These are phyloP conservation scores for Colletotrichum noveboracense DNA, from an alignment of 2,329 filamentous ascomycete genomes.

Conservation along the genomic window DNA sequence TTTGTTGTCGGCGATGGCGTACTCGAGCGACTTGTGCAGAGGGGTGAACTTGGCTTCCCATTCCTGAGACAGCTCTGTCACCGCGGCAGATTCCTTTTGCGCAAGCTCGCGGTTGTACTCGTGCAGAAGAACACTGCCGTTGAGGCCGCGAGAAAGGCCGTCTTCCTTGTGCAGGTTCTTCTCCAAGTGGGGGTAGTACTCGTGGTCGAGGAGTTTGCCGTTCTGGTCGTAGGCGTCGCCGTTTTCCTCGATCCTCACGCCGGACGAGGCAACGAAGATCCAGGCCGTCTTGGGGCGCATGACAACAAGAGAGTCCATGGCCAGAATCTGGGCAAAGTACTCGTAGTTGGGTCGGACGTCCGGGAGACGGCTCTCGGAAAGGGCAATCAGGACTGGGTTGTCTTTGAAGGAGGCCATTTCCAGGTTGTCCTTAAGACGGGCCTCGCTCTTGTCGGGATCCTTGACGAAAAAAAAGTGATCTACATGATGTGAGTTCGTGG, in stretches of 20 bases:
- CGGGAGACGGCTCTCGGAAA: constrained; percentile 62
- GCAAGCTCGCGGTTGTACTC: constrained; percentile 62
- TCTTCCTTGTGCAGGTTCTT: constrained; percentile 59
- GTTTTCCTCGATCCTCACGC: constrained; percentile 53
- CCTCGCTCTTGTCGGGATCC: constrained; percentile 58
- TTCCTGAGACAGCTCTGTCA: constrained; percentile 55
- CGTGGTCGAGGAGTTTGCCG: constrained; percentile 45
- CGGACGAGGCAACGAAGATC: constrained; percentile 61
- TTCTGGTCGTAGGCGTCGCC: constrained; percentile 47
- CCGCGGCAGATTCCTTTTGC: constrained; percentile 61
- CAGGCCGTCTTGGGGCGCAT: constrained; percentile 64
- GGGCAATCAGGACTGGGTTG: constrained; percentile 66
- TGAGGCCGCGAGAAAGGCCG: constrained; percentile 55
- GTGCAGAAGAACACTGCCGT: constrained; percentile 57
- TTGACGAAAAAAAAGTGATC: constrained; percentile 67
- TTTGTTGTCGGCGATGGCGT: constrained; percentile 52
- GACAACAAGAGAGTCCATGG: constrained; percentile 57
- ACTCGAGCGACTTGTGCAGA: constrained; percentile 57
- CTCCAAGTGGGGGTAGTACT: constrained; percentile 61
- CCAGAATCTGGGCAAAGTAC: constrained; percentile 63
- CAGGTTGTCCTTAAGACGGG: constrained; percentile 44
- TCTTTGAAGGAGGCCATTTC: constrained; percentile 66
- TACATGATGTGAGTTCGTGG: constrained; percentile 28
- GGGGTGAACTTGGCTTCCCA: constrained; percentile 66
- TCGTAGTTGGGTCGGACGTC: constrained; percentile 67